Base-by-base conservation (phyloP, 768 basidiomycete genomes). In the Suillus hirtellus region DNA sequence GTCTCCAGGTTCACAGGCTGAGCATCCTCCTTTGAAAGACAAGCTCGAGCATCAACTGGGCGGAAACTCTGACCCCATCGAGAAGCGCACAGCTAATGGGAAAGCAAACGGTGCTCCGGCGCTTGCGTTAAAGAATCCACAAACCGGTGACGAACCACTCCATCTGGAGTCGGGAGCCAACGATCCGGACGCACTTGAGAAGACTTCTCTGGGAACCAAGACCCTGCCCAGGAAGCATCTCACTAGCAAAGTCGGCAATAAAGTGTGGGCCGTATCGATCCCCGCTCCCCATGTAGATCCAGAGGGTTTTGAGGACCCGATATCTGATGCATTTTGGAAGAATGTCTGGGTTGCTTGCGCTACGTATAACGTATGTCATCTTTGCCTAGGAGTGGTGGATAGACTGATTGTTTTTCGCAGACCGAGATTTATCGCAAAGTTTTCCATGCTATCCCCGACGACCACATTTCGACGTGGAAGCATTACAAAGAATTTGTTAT, bases 371-470 rank as follows among this genome's bases (percentile, higher is more conserved):
- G 95, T 96, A 60, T 65, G 91, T 79, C 38, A 40, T 65, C 38
- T 19, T 31, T 49, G 34, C 15, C 14, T 55, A 50, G 21, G 35
- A 38, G 17, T n/a, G 4, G 5, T 59, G 14, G 27, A 31, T 35
- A n/a, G 53, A 12, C 65, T 67, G 6, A 64, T n/a, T 15, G 7
- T 38, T 59, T 60, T 15, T 59, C 62, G 12, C 64, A 96, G 95
- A 99, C 96, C 65, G 93, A 96, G 73, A 94, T 98, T 66, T 98
- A 86, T 77, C 89, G 95, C 61, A 96, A 92, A 72, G 95, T 98
- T 4, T 99, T 99, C 80, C 89, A 94, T 69, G 89, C 91, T 42
- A 80, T 96, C 60, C 96, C 97, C 6, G 96, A 99, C 73, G 96
- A 99, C 73, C 80, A 88, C 27, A 86, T 98, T 64, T 89, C 89